phyloP scores from a whole-genome alignment of 1,139 yeast genomes.

The Hansenula sp. region DNA sequence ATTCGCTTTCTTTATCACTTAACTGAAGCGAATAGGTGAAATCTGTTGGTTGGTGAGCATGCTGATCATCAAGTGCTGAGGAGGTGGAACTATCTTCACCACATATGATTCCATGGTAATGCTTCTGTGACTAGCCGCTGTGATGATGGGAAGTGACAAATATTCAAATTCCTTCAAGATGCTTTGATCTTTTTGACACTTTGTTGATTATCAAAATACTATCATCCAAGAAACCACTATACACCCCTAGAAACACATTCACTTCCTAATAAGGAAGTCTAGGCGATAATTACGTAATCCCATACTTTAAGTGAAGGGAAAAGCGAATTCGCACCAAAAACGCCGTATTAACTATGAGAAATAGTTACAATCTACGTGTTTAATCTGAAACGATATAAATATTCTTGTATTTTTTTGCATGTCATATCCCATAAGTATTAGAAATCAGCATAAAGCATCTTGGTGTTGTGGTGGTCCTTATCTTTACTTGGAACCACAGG shows the following conservation, averaged over 20 bases:
- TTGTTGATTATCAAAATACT: neutral
- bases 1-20: conserved; percentile 24
- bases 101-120: no score
- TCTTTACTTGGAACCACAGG: conserved; percentile 1
- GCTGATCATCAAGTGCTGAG: neutral
- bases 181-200: neutral
- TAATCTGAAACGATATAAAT: neutral
- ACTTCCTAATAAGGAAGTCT: conserved; percentile 1
- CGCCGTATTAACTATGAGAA: no score
- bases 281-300: neutral
- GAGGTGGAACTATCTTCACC: no score
- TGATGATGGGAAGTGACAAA: no score
- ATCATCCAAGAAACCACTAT: no score
- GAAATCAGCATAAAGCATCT: neutral
- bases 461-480: no score
- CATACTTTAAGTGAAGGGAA: conserved; percentile 2
- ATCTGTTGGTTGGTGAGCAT: neutral
- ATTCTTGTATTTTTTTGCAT: no score
- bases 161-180: neutral
- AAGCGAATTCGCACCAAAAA: neutral
- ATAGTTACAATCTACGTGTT: neutral
- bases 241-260: neutral
- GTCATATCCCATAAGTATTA: no score
- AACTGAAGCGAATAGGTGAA: conserved; percentile 4
- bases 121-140: no score